Evolutionary conservation across 116 monocot genomes (phyloP).

Genomic region (Dioscorea cayenensis): DNA sequence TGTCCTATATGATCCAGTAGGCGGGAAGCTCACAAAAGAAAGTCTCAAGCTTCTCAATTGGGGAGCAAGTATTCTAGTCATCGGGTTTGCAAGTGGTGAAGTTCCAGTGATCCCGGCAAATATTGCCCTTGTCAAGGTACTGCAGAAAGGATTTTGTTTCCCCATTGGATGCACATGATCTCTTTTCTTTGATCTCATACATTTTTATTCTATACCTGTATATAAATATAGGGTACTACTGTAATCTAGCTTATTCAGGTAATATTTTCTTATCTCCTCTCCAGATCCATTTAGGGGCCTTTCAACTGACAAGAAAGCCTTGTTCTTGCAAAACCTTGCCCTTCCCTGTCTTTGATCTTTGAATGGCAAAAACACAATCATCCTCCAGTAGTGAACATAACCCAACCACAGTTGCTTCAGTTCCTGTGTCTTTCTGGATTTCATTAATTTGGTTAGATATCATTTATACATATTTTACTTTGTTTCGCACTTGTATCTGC

Average conservation of each 20-base stretch:
- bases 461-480: neutral
- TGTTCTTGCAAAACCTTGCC: neutral
- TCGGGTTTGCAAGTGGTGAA: constrained; percentile 99
- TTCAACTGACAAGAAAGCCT: neutral
- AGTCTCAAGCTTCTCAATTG: constrained; percentile 90
- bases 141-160: neutral
- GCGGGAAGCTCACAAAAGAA: constrained; percentile 75
- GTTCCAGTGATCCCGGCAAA: constrained; percentile 93
- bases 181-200: neutral
- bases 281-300: neutral
- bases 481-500: neutral
- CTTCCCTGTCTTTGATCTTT: neutral
- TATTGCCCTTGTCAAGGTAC: constrained; percentile 96
- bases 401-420: no score
- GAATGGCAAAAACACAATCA: no score
- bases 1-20: constrained; percentile 96
- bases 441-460: neutral
- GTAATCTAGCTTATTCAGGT: no score
- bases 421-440: no score
- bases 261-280: neutral
- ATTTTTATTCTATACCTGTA: neutral
- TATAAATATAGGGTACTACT: neutral
- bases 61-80: constrained; percentile 92
- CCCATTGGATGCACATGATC: neutral
- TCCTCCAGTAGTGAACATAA: no score